Conservation (phyloP, 768 basidiomycete genomes). For the Candolleomyces aberdarensis region DNA sequence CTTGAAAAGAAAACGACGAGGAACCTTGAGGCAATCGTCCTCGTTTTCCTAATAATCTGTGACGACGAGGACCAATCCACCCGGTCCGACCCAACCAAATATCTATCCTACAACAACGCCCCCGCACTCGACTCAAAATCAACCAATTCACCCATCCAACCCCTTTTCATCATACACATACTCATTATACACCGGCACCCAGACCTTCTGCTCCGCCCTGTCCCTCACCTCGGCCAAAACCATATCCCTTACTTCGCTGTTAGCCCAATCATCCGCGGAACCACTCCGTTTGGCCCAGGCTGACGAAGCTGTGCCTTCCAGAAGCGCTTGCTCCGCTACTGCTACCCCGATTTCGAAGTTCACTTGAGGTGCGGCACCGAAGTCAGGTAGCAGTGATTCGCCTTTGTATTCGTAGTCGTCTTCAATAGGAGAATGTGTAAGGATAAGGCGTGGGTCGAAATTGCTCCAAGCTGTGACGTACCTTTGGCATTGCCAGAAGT, state of each 20-base stretch:
- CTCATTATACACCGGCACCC: conserved; percentile 64
- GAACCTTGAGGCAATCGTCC: too few species aligned
- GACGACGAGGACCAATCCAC: too few species aligned
- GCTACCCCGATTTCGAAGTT: conserved; percentile 82
- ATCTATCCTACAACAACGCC: too few species aligned
- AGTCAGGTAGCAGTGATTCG: conserved; percentile 70
- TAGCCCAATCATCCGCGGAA: conserved; percentile 6
- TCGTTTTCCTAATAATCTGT: too few species aligned
- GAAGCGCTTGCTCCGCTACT: conserved; percentile 73
- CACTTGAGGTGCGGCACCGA: conserved; percentile 66
- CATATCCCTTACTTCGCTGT: conserved; percentile 7
- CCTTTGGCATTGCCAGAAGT: not conserved
- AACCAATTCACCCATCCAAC: conserved; percentile 26
- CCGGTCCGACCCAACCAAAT: too few species aligned
- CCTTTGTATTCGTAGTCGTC: conserved; percentile 52
- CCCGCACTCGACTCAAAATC: too few species aligned
- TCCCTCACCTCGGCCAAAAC: conserved; percentile 50
- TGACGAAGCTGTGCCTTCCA: conserved; percentile 63
- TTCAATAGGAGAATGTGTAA: too few species aligned
- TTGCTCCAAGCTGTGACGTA: too few species aligned
- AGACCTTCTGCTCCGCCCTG: conserved; percentile 47
- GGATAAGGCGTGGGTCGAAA: too few species aligned
- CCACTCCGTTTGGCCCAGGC: conserved; percentile 39
- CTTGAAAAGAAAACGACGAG: too few species aligned
- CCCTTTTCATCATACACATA: conserved; percentile 65